Conservation (phyloP, 2,329 filamentous ascomycete species). For the Fusarium odoratissimum region DNA sequence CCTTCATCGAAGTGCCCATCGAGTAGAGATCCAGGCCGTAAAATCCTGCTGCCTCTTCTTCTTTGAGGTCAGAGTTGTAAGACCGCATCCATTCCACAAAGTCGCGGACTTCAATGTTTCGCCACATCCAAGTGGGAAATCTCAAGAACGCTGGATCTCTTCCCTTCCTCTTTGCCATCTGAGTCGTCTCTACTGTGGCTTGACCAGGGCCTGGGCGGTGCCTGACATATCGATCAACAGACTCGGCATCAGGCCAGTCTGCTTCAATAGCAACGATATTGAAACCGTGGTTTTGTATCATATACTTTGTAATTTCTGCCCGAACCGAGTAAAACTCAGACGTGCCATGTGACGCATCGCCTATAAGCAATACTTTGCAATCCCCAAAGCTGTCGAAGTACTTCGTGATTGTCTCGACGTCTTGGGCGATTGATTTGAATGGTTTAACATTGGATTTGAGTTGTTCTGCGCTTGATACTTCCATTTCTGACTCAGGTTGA, state of each 20-base stretch:
- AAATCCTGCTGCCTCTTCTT: constrained; percentile 12
- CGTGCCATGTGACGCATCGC: constrained; percentile 24
- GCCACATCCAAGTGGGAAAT: constrained; percentile 34
- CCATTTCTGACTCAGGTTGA: constrained; percentile 1
- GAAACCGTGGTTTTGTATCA: constrained; percentile 29
- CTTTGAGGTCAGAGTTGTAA: constrained; percentile 14
- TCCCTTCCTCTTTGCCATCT: constrained; percentile 11
- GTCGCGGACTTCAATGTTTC: constrained; percentile 29
- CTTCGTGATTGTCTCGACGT: constrained; percentile 1
- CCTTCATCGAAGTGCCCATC: constrained; percentile 26
- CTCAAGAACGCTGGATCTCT: constrained; percentile 21
- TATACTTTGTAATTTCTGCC: constrained; percentile 32
- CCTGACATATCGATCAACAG: constrained; percentile 28
- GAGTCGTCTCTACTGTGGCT: constrained; percentile 12
- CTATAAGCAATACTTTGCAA: constrained; percentile 23
- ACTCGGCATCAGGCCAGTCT: constrained; percentile 30
- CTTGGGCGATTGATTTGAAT: constrained; percentile 16
- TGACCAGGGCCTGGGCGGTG: constrained; percentile 10
- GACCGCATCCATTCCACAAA: constrained; percentile 30
- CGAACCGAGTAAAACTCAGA: constrained; percentile 27
- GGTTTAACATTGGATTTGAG: constrained; percentile 10
- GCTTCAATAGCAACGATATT: constrained; percentile 29
- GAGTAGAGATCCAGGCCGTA: constrained; percentile 31
- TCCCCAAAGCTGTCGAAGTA: constrained; percentile 28
- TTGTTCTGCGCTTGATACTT: constrained; percentile 9